Percentiles rank a stretch among this genome's conserved stretches.
Evolutionary conservation across 1,284 basidiomycete genomes (phyloP).

Genomic region (Fistulinella cinereoalba): DNA sequence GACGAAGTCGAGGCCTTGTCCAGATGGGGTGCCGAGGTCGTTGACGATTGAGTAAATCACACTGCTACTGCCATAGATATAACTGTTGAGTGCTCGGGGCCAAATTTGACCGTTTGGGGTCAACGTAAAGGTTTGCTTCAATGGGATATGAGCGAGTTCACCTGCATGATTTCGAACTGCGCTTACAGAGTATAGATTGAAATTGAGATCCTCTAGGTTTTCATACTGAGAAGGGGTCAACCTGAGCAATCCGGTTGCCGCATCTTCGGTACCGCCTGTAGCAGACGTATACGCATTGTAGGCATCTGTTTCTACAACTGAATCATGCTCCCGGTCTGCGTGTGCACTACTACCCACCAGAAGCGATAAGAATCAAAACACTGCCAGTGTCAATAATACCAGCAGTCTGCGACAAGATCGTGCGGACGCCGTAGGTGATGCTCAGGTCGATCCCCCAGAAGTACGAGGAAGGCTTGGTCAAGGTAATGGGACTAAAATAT

Average conservation of each 20-base stretch:
- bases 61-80: conserved; percentile 39
- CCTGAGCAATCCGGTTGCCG: conserved; percentile 39
- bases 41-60: conserved; percentile 51
- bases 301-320: conserved; percentile 39
- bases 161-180: too few relatives aligned
- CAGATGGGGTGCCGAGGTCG: conserved; percentile 39
- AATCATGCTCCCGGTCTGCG: not conserved
- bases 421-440: conserved; percentile 47
- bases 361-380: conserved; percentile 38
- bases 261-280: conserved; percentile 52
- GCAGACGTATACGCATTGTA: conserved; percentile 48
- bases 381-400: conserved; percentile 64
- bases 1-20: conserved; percentile 51
- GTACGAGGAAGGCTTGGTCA: conserved; percentile 43
- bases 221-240: conserved; percentile 38
- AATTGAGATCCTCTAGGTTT: conserved; percentile 41
- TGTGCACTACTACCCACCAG: conserved; percentile 20
- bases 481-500: conserved; percentile 44
- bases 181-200: conserved; percentile 40
- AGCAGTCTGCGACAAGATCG: conserved; percentile 46
- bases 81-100: conserved; percentile 43
- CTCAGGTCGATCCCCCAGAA: conserved; percentile 67
- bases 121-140: too few relatives aligned
- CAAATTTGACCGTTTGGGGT: conserved; percentile 52
- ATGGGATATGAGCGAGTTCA: too few relatives aligned